These are phyloP conservation scores for Ceratocystis colombiana DNA, from an alignment of 2,329 filamentous ascomycete species.

Conservation along the genomic window DNA sequence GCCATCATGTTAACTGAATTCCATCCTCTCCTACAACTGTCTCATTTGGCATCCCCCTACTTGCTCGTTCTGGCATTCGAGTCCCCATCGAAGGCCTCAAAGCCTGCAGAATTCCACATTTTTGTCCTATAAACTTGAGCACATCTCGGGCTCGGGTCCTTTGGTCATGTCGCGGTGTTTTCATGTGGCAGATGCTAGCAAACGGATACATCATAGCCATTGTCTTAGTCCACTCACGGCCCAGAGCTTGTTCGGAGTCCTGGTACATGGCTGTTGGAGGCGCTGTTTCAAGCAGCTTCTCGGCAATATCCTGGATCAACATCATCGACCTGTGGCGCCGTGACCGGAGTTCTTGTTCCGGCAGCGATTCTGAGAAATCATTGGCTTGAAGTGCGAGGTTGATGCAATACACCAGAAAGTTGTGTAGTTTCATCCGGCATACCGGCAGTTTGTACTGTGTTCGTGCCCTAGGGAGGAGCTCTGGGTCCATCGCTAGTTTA, in stretches of 20 bases:
- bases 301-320: conserved; percentile 17
- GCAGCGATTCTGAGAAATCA: not conserved
- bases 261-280: conserved; percentile 9
- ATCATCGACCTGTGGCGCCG: conserved; percentile 16
- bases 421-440: conserved; percentile 22
- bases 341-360: not conserved
- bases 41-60: conserved; percentile 7
- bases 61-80: conserved; percentile 19
- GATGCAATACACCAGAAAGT: conserved; percentile 20
- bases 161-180: conserved; percentile 21
- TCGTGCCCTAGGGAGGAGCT: not conserved
- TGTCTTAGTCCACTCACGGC: conserved; percentile 21
- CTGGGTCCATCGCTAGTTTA: not conserved
- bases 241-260: not conserved
- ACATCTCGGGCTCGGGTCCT: conserved; percentile 20
- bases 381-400: conserved; percentile 18
- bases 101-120: conserved; percentile 24
- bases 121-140: conserved; percentile 22
- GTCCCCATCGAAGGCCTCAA: conserved; percentile 21
- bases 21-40: conserved; percentile 14
- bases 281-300: conserved; percentile 18
- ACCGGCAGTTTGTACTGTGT: conserved; percentile 21
- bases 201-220: conserved; percentile 25
- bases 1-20: conserved; percentile 25
- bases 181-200: conserved; percentile 24